Evolutionary conservation across 2,329 filamentous ascomycete genomes (phyloP), one percentile per base, ranked within the genome.

Genomic region (Pseudocercospora macadamiae): DNA sequence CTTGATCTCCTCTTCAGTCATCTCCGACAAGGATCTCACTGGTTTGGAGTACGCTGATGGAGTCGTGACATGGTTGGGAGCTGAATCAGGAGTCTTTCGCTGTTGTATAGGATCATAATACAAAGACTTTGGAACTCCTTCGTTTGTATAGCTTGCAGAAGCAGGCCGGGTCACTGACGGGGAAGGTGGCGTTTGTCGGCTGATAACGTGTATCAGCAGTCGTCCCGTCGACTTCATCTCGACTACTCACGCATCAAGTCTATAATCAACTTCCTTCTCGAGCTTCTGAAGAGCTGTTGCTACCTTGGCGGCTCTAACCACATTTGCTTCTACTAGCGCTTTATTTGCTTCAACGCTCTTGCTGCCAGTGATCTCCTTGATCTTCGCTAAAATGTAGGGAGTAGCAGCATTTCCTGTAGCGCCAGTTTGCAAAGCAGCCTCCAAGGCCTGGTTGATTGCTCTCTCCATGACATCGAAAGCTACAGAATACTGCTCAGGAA

Each of bases 351-450:
- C 76, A 12, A 95, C 85, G 59, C 87, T 91, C 71, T 81, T 86
- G 25, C 86, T 86, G 25, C 86, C 81, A 21, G 88, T 95, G 61
- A 96, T 80, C 71, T 95, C 85, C 71, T 89, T 88, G 72, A 97
- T 91, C 69, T 90, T 88, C 37, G 77, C 79, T 36, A 97, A 79
- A 36, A 97, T 86, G 70, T 89, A 96, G 0, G 93, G 93, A 0
- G 93, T 97, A 71, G 95, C 96, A 61, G 85, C 84, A 71, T 82
- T 89, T 45, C 93, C 93, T 1, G 82, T 83, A 59, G 85, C 84
- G 9, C 88, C 89, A 68, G 87, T 82, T 63, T 84, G 79, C 26
- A 82, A 78, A 3, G 85, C 89, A 67, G 90, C 85, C 19, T 76
- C 75, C 45, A 93, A 80, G 0, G 90, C 90, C 67, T 84, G 80